A percentile compares a stretch with the other conserved stretches of the same genome.
Conservation (phyloP, 352 stramenopile genomes). For the Aphanomyces astaci region DNA sequence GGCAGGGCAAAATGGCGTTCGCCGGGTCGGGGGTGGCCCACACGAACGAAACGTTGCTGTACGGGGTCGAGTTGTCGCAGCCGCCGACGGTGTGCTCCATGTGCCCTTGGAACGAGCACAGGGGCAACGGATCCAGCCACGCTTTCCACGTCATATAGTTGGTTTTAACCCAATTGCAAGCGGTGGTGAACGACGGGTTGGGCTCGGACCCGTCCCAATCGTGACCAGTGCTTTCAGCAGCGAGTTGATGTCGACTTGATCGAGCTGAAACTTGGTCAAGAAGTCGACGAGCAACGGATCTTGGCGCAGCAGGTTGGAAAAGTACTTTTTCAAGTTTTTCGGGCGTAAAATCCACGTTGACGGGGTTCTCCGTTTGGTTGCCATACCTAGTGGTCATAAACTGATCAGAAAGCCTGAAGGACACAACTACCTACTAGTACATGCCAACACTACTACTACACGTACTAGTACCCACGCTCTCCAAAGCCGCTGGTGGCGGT, state of each 20-base stretch:
- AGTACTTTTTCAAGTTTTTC: constrained; percentile 33
- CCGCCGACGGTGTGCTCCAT: constrained; percentile 28
- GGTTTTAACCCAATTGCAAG: constrained; percentile 41
- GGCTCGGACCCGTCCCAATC: constrained; percentile 12
- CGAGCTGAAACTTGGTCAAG: constrained; percentile 28
- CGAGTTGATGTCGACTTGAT: constrained; percentile 37
- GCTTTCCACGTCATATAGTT: constrained; percentile 48
- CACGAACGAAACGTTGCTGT: constrained; percentile 28
- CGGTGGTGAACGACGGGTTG: constrained; percentile 33
- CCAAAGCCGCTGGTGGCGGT: constrained; percentile 34
- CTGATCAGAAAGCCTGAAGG: neutral
- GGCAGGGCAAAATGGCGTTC: constrained; percentile 31
- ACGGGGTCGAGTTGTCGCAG: constrained; percentile 27
- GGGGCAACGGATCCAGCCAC: constrained; percentile 34
- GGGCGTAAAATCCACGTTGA: constrained; percentile 42
- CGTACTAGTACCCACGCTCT: constrained; percentile 33
- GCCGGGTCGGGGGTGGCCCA: constrained; percentile 37
- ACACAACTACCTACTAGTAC: constrained; percentile 7
- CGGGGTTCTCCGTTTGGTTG: constrained; percentile 33
- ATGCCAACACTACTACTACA: constrained; percentile 17
- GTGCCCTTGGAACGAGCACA: constrained; percentile 31
- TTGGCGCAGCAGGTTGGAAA: neutral
- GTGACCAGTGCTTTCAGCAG: constrained; percentile 29
- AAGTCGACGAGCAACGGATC: constrained; percentile 24
- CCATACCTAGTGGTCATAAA: constrained; percentile 10